phyloP scores from a whole-genome alignment of 2,329 filamentous ascomycete genomes.

The Beauveria sp. region DNA sequence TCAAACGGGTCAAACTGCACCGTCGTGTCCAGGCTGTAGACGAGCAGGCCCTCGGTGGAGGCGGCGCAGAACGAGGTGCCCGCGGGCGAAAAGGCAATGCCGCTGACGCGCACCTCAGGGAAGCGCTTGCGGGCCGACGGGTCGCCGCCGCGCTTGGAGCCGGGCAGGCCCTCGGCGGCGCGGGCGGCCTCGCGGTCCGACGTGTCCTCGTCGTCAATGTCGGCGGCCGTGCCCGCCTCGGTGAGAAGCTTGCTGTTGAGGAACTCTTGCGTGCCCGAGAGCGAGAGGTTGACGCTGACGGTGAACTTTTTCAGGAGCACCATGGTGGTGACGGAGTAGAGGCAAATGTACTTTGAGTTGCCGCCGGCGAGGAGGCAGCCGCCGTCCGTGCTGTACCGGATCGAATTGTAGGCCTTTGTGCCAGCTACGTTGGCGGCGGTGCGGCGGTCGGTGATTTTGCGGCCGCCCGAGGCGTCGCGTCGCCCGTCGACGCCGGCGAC shows the following conservation, averaged over 20 bases:
- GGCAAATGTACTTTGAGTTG: constrained; percentile 96
- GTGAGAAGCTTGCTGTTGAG: constrained; percentile 88
- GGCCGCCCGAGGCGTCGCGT: constrained; percentile 86
- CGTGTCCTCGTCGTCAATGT: constrained; percentile 83
- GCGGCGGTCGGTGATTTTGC: constrained; percentile 77
- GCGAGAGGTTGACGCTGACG: constrained; percentile 88
- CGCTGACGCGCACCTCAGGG: constrained; percentile 77
- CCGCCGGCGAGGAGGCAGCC: constrained; percentile 83
- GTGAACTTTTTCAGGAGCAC: constrained; percentile 92
- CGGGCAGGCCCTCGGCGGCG: constrained; percentile 71
- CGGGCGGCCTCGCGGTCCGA: constrained; percentile 80
- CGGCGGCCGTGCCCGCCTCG: constrained; percentile 74
- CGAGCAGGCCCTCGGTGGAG: constrained; percentile 85
- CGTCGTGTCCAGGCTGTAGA: constrained; percentile 82
- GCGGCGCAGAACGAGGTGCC: constrained; percentile 90
- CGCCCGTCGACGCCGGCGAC: constrained; percentile 80
- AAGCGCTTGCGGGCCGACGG: constrained; percentile 68
- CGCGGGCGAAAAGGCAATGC: constrained; percentile 80
- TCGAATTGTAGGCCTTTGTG: constrained; percentile 82
- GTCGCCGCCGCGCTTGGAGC: constrained; percentile 76
- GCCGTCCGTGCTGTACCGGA: constrained; percentile 88
- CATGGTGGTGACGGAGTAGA: constrained; percentile 92
- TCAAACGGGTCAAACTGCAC: constrained; percentile 94
- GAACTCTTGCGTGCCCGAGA: constrained; percentile 95
- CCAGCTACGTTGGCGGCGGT: constrained; percentile 86